Conservation (phyloP, 139 green algal genomes). For the Pleodorina starrii region DNA sequence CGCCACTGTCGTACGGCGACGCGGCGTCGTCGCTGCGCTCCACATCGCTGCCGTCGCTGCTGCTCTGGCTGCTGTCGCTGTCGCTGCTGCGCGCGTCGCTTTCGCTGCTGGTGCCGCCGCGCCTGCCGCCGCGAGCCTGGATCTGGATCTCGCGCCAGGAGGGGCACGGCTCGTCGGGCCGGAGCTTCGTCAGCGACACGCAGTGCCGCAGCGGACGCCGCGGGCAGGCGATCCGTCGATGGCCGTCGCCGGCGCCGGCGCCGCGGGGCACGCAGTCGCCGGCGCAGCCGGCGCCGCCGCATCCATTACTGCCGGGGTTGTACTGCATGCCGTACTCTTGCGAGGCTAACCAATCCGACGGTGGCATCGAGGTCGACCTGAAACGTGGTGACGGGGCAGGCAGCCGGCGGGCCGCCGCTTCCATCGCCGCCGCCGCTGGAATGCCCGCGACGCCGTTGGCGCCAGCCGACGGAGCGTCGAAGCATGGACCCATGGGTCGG, state of each 20-base stretch:
- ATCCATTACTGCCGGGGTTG: not conserved
- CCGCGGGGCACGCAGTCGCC: not conserved
- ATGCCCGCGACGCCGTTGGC: not conserved
- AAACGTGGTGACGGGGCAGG: not conserved
- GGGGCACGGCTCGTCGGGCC: conserved; percentile 27
- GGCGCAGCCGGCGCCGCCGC: not conserved
- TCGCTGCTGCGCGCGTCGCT: not conserved
- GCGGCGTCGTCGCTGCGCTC: not conserved
- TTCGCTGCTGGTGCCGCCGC: conserved; percentile 3
- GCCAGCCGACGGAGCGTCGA: too few species aligned
- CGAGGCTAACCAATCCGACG: not conserved
- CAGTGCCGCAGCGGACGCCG: not conserved
- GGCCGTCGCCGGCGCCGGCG: not conserved
- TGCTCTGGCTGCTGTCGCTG: not conserved
- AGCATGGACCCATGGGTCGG: too few species aligned
- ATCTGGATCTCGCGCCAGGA: not conserved
- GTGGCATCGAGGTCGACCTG: not conserved
- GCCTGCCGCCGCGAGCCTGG: not conserved
- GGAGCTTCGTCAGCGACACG: conserved; percentile 17
- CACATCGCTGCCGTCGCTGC: conserved; percentile 9
- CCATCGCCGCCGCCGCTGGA: too few species aligned
- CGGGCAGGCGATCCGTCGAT: too few species aligned
- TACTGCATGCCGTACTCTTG: not conserved
- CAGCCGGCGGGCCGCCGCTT: not conserved
- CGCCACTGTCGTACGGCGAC: not conserved